Percentiles rank a stretch among this genome's conserved stretches.
These are phyloP conservation scores for Prunus mongolica DNA, from an alignment of 306 rosid species.

Conservation along the genomic window DNA sequence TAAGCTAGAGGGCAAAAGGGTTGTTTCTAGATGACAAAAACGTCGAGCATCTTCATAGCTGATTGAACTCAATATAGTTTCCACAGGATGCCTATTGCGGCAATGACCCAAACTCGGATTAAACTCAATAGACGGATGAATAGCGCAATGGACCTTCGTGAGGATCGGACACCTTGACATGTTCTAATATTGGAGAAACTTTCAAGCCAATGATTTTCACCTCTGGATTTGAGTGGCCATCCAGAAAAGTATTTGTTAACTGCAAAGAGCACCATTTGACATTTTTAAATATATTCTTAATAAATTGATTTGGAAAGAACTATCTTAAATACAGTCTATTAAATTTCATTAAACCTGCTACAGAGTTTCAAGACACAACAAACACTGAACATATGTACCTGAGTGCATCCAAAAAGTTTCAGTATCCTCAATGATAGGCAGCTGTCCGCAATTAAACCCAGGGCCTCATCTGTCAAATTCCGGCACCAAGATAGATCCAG, in stretches of 20 bases:
- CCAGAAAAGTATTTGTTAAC: conserved; percentile 60
- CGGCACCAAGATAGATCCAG: conserved; percentile 92
- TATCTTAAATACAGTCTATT: not conserved
- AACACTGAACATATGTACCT: conserved; percentile 40
- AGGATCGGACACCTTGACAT: conserved; percentile 23
- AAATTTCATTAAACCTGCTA: not conserved
- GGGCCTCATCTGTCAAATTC: conserved; percentile 50
- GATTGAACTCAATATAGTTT: not conserved
- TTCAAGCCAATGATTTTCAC: conserved; percentile 53
- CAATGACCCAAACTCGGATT: not conserved
- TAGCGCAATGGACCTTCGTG: conserved; percentile 37
- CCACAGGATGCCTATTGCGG: not conserved
- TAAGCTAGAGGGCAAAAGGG: not conserved
- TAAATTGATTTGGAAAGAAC: not conserved
- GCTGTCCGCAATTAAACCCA: conserved; percentile 73
- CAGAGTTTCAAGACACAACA: not conserved
- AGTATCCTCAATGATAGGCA: conserved; percentile 65
- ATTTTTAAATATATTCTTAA: not conserved
- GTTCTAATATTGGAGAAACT: conserved; percentile 41
- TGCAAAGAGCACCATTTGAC: conserved; percentile 18
- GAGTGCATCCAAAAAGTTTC: conserved; percentile 76
- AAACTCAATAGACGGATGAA: conserved; percentile 13
- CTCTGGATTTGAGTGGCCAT: conserved; percentile 56
- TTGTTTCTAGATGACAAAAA: not conserved
- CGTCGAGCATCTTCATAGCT: not conserved